These are phyloP conservation scores for Gaultheria prostrata DNA, from an alignment of 148 eudicot genomes.

Conservation along the genomic window DNA sequence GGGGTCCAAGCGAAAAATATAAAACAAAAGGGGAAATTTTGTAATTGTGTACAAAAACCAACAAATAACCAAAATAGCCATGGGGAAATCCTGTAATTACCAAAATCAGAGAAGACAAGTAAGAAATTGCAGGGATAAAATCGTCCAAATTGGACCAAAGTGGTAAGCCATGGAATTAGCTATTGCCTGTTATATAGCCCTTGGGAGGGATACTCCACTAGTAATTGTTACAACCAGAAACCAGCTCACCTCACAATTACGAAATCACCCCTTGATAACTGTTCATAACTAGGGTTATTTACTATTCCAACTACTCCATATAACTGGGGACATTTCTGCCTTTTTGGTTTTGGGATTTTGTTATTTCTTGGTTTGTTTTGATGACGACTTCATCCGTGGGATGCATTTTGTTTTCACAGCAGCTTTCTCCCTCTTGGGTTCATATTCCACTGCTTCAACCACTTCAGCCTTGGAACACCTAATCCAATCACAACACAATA, in stretches of 20 bases:
- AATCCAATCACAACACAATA: background rate
- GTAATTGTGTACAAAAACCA: too few species aligned
- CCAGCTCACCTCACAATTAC: background rate
- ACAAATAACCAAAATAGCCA: too few species aligned
- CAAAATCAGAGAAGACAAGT: too few species aligned
- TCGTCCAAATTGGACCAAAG: too few species aligned
- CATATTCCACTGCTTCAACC: constrained; percentile 26
- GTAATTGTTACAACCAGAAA: background rate
- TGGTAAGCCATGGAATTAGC: too few species aligned
- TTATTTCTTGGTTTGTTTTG: constrained; percentile 32
- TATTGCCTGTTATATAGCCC: too few species aligned
- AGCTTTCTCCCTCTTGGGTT: constrained; percentile 29
- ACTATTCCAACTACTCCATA: background rate
- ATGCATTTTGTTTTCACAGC: constrained; percentile 45
- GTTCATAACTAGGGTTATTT: background rate
- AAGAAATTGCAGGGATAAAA: too few species aligned
- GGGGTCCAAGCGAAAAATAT: too few species aligned
- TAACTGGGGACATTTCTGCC: background rate
- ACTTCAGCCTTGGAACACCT: constrained; percentile 28
- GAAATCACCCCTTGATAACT: background rate
- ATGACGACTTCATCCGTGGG: constrained; percentile 34
- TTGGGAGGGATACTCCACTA: too few species aligned
- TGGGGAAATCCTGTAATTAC: too few species aligned
- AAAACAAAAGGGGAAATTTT: too few species aligned
- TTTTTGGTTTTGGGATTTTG: background rate